Evolutionary conservation across 1,139 yeast species (phyloP).

Genomic region (Hyphopichia khmerensis): DNA sequence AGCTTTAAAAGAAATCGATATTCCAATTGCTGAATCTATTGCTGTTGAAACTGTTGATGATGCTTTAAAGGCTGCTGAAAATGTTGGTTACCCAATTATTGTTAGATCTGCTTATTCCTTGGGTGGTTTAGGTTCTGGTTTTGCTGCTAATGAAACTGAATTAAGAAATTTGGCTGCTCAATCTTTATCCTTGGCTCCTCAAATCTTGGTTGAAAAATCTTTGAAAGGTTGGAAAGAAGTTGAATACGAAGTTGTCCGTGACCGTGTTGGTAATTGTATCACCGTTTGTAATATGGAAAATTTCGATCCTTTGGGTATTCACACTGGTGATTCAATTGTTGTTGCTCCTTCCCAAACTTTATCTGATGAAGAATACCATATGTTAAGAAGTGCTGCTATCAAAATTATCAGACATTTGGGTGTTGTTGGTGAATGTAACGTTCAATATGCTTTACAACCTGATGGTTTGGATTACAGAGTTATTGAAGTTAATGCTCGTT

Average conservation of each 20-base stretch:
- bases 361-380: slow-evolving; percentile 95
- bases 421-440: slow-evolving; percentile 99
- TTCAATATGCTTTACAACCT: slow-evolving; percentile 96
- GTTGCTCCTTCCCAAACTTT: slow-evolving; percentile 98
- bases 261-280: slow-evolving; percentile 95
- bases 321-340: slow-evolving; percentile 98
- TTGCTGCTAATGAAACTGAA: slow-evolving; percentile 87
- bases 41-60: slow-evolving; percentile 80
- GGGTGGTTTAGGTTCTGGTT: slow-evolving; percentile 98
- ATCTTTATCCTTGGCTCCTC: slow-evolving; percentile 96
- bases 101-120: slow-evolving; percentile 97
- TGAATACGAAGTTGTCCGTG: slow-evolving; percentile 98
- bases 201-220: slow-evolving; percentile 90
- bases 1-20: slow-evolving; percentile 92
- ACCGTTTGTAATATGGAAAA: slow-evolving; percentile 99
- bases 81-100: slow-evolving; percentile 92
- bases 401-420: slow-evolving; percentile 97
- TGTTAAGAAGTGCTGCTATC: slow-evolving; percentile 97
- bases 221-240: slow-evolving; percentile 99
- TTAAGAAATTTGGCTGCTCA: slow-evolving; percentile 80
- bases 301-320: slow-evolving; percentile 97
- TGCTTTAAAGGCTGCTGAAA: slow-evolving; percentile 80
- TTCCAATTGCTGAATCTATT: slow-evolving; percentile 90
- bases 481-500: slow-evolving; percentile 96
- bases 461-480: slow-evolving; percentile 93